These are phyloP conservation scores for Pascua sp. DNA, from an alignment of 1,284 basidiomycete genomes.

Conservation along the genomic window DNA sequence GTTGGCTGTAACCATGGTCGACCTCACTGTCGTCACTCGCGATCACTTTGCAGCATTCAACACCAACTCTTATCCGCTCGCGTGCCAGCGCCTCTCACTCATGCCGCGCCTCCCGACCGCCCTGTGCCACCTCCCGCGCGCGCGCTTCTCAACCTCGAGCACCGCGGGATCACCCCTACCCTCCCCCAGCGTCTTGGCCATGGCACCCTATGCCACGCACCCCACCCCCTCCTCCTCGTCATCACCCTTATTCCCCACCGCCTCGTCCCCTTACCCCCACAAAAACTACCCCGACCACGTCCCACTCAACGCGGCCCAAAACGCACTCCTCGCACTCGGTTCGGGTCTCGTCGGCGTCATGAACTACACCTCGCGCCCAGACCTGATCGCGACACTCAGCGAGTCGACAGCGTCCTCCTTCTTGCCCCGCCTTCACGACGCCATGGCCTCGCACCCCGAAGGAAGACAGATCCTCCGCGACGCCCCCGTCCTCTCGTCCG, in stretches of 20 bases:
- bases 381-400: constrained; percentile 88
- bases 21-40: too few species aligned
- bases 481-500: constrained; percentile 74
- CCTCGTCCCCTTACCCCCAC: too few species aligned
- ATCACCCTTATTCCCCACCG: too few species aligned
- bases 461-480: constrained; percentile 79
- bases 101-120: too few species aligned
- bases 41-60: too few species aligned
- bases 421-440: constrained; percentile 72
- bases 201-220: too few species aligned
- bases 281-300: constrained; percentile 67
- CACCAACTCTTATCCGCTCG: too few species aligned
- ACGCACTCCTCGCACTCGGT: constrained; percentile 78
- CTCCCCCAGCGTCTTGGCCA: background rate
- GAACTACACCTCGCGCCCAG: constrained; percentile 65
- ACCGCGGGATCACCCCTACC: too few species aligned
- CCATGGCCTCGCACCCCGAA: constrained; percentile 74
- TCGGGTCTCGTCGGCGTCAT: constrained; percentile 78
- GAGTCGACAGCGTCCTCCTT: constrained; percentile 83
- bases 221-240: background rate
- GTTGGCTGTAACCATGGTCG: too few species aligned
- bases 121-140: too few species aligned
- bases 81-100: too few species aligned
- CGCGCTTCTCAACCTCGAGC: too few species aligned
- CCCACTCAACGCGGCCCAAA: constrained; percentile 74